Conservation (phyloP, 2,329 filamentous ascomycete genomes). For the Colletotrichum siamense region DNA sequence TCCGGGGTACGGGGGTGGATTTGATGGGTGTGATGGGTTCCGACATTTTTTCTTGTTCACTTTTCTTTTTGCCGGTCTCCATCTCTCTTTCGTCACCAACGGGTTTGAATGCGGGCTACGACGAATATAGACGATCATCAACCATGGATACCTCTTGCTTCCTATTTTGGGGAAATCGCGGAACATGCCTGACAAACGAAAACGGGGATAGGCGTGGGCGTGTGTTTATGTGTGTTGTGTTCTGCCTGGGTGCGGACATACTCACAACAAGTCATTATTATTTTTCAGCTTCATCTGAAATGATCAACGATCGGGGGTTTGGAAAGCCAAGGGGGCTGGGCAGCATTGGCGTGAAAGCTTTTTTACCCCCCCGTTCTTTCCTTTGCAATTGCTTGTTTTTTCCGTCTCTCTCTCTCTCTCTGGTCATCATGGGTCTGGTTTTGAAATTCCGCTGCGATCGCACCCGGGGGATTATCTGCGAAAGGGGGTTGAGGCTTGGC, state of each 20-base stretch:
- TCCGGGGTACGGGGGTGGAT: neutral
- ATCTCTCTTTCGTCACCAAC: neutral
- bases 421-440: neutral
- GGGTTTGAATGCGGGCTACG: neutral
- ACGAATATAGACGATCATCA: slow-evolving; percentile 14
- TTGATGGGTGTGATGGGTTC: neutral
- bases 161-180: neutral
- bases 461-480: neutral
- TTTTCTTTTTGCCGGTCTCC: neutral
- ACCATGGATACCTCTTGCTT: slow-evolving; percentile 16
- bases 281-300: slow-evolving; percentile 2
- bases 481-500: neutral
- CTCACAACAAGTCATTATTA: neutral
- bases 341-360: slow-evolving; percentile 14
- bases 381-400: neutral
- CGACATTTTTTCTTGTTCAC: neutral
- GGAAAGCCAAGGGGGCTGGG: slow-evolving; percentile 8
- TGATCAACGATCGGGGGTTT: slow-evolving; percentile 4
- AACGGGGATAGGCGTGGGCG: neutral
- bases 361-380: neutral
- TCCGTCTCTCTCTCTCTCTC: neutral
- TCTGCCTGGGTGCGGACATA: neutral
- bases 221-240: neutral
- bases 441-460: neutral
- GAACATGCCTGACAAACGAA: slow-evolving; percentile 11